Conservation (phyloP, 108 stramenopile species). For the Cyclostephanos invisitatus region DNA sequence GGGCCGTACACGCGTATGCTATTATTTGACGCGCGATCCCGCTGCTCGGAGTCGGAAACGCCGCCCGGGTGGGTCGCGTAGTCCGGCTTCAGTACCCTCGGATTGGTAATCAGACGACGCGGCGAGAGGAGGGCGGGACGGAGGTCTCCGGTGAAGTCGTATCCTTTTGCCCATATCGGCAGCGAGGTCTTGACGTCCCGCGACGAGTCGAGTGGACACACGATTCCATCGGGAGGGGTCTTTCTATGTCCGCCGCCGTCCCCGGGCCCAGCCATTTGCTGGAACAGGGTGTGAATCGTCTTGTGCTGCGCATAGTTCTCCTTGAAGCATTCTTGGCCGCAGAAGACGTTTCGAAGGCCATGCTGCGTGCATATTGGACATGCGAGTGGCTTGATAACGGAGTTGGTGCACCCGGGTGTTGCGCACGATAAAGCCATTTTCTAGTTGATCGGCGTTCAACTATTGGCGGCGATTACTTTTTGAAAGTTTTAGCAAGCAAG, state of each 20-base stretch:
- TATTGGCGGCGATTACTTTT: no score
- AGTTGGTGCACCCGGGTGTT: conserved; percentile 71
- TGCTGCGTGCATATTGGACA: conserved; percentile 90
- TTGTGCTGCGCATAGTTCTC: conserved; percentile 82
- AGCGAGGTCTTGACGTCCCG: conserved; percentile 52
- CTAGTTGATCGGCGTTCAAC: no score
- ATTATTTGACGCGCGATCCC: conserved; percentile 67
- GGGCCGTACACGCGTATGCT: conserved; percentile 77
- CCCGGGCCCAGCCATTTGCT: conserved; percentile 67
- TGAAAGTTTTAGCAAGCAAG: no score
- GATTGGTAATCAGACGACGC: conserved; percentile 58
- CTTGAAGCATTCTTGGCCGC: conserved; percentile 87
- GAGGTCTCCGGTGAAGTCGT: conserved; percentile 68
- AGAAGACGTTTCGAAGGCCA: conserved; percentile 78
- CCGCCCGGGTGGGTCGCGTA: conserved; percentile 81
- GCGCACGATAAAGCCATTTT: conserved; percentile 46
- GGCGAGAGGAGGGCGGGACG: conserved; percentile 76
- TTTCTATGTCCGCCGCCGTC: conserved; percentile 48
- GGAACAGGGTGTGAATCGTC: conserved; percentile 67
- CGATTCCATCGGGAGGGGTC: conserved; percentile 63
- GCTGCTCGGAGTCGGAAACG: conserved; percentile 68
- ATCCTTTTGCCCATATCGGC: conserved; percentile 71
- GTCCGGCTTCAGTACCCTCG: conserved; percentile 72
- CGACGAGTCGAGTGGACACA: conserved; percentile 62
- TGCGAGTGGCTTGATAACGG: conserved; percentile 64